Conservation (phyloP, 768 basidiomycete species). For the Tremella yokohamensis region DNA sequence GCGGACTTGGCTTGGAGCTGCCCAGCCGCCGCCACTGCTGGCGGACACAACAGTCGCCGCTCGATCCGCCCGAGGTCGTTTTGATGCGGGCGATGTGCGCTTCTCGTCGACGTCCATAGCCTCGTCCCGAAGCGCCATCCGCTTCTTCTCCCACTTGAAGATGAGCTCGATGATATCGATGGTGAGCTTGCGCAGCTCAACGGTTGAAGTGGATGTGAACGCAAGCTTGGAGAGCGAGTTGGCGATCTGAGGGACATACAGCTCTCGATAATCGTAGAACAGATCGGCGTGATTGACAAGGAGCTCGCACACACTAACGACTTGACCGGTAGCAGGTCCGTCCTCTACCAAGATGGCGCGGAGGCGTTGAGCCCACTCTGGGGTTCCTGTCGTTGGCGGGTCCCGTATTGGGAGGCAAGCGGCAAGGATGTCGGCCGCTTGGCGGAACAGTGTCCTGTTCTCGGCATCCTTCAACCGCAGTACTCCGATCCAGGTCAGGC, state of each 20-base stretch:
- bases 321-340: constrained; percentile 62
- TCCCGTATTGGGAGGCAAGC: constrained; percentile 69
- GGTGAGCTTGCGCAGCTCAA: constrained; percentile 78
- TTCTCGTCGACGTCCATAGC: constrained; percentile 58
- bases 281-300: constrained; percentile 85
- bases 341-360: constrained; percentile 85
- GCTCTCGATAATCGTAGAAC: constrained; percentile 85
- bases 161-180: constrained; percentile 89
- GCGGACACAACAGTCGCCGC: constrained; percentile 50
- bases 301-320: constrained; percentile 80
- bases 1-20: constrained; percentile 71
- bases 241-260: constrained; percentile 91
- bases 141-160: constrained; percentile 75
- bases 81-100: constrained; percentile 26
- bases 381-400: constrained; percentile 53
- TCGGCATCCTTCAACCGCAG: constrained; percentile 79
- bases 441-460: constrained; percentile 68
- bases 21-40: constrained; percentile 57
- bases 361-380: constrained; percentile 79
- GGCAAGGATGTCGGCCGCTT: constrained; percentile 81
- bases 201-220: constrained; percentile 63
- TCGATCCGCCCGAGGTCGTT: constrained; percentile 49
- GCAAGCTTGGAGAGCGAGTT: constrained; percentile 83
- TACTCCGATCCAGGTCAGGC: constrained; percentile 84
- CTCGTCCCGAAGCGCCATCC: constrained; percentile 47